phyloP scores from a whole-genome alignment of 345 rosid genomes.

The Rhodamnia rubescens region DNA sequence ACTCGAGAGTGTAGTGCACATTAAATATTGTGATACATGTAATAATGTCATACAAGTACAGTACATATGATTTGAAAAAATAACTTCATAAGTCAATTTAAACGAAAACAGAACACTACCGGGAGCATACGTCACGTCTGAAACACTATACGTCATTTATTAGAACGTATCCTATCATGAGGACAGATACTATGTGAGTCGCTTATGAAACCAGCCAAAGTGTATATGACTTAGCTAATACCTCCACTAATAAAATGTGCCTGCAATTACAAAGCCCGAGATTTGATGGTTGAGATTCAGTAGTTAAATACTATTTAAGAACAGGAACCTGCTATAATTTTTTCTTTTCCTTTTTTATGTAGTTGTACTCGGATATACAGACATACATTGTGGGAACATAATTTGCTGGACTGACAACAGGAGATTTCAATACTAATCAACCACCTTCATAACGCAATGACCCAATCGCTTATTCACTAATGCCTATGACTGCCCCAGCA shows the following conservation, averaged over 20 bases:
- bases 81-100: neutral
- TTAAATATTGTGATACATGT: neutral
- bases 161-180: neutral
- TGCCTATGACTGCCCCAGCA: slow-evolving; percentile 1
- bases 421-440: neutral
- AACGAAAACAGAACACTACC: neutral
- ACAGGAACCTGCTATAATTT: neutral
- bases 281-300: neutral
- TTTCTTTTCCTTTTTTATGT: neutral
- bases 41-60: neutral
- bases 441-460: neutral
- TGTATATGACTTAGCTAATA: neutral
- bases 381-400: neutral
- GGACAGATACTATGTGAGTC: neutral
- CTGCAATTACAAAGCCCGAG: neutral
- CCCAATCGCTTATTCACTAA: neutral
- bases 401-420: neutral
- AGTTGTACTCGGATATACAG: neutral
- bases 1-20: neutral
- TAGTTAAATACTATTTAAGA: neutral
- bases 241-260: neutral
- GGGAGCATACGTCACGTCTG: neutral
- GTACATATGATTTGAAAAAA: neutral
- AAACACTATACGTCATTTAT: neutral
- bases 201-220: neutral